phyloP scores from a whole-genome alignment of 805 yeast species.

The Myxozyma neglecta region DNA sequence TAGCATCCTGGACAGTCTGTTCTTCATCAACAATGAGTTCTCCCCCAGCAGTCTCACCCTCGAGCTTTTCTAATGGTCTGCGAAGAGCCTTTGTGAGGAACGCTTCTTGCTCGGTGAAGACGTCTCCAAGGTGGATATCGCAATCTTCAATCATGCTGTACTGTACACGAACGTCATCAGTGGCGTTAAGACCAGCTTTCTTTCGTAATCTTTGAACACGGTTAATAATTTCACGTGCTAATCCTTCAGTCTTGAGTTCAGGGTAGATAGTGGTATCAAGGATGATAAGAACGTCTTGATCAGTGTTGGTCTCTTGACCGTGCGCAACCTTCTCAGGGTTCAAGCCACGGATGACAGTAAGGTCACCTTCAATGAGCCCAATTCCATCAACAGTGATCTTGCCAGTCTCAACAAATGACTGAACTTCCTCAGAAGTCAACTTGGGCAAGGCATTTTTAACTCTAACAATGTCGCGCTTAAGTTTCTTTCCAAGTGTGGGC shows the following conservation, averaged over 20 bases:
- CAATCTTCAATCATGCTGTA: slow-evolving; percentile 63
- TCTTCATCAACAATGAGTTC: slow-evolving; percentile 82
- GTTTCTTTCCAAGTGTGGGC: slow-evolving; percentile 97
- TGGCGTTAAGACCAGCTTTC: slow-evolving; percentile 90
- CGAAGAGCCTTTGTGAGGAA: slow-evolving; percentile 77
- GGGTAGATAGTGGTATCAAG: slow-evolving; percentile 85
- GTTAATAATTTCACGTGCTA: slow-evolving; percentile 93
- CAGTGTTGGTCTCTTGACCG: slow-evolving; percentile 86
- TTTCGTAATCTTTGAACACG: slow-evolving; percentile 97
- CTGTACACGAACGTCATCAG: slow-evolving; percentile 91
- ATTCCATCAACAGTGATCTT: slow-evolving; percentile 85
- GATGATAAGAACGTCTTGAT: slow-evolving; percentile 83
- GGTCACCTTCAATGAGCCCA: slow-evolving; percentile 79
- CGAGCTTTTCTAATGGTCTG: slow-evolving; percentile 54
- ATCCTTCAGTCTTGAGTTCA: slow-evolving; percentile 88
- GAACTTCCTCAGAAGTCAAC: slow-evolving; percentile 80
- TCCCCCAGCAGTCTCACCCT: slow-evolving; percentile 47
- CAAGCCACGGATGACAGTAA: slow-evolving; percentile 84
- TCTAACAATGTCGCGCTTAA: slow-evolving; percentile 88
- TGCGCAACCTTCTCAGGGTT: slow-evolving; percentile 54
- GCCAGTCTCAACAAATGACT: slow-evolving; percentile 68
- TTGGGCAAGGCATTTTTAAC: slow-evolving; percentile 91
- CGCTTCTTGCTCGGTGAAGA: slow-evolving; percentile 63
- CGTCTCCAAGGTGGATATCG: slow-evolving; percentile 58
- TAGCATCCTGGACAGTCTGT: slow-evolving; percentile 50